Evolutionary conservation across 73 alveolate species (phyloP), one percentile per base, ranked within the genome.

Genomic region (Paraurostyla sp.): DNA sequence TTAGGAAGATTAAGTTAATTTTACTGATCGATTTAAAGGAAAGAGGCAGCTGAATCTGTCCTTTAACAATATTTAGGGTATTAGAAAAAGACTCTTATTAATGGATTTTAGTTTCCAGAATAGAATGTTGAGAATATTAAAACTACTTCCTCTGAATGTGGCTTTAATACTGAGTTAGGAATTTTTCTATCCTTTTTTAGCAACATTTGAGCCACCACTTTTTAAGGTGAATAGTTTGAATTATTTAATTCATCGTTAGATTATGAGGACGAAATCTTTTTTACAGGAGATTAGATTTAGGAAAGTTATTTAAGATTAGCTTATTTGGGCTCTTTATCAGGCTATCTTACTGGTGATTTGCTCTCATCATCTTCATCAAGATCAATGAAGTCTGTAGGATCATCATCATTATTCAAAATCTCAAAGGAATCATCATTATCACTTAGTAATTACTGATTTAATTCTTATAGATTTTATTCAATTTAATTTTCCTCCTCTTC

Each of bases 181-280:
- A 89, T 89, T 68, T 89, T 89, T 54, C 94, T 83, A 9, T 68
- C 89, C 83, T 89, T 89, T 36, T 76, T 76, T 9, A 16, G n/a
- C 60, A 68, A 23, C 86, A 85, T 69, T 58, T 46, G 20, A 18
- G 20, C 59, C 0, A 43, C 81, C 22, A 69, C 87, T 22, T 25
- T 71, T 32, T 85, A 68, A 11, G 48, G 4, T 36, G 2, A 29
- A 15, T 65, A 48, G 33, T 4, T 30, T 46, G 63, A 25, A 38
- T 60, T 43, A 32, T 46, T 29, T 35, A 16, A 15, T 18, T 33
- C 54, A 13, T 25, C 65, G 58, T 22, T 69, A 0, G 43, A n/a
- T 7, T 58, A 18, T 2, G 33, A 32, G 18, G 51, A 22, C 49
- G 36, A 20, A 16, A 41, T 20, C 50, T 69, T 45, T 49, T 69